phyloP scores from a whole-genome alignment of 768 basidiomycete species.

The Kondoa malvinella region DNA sequence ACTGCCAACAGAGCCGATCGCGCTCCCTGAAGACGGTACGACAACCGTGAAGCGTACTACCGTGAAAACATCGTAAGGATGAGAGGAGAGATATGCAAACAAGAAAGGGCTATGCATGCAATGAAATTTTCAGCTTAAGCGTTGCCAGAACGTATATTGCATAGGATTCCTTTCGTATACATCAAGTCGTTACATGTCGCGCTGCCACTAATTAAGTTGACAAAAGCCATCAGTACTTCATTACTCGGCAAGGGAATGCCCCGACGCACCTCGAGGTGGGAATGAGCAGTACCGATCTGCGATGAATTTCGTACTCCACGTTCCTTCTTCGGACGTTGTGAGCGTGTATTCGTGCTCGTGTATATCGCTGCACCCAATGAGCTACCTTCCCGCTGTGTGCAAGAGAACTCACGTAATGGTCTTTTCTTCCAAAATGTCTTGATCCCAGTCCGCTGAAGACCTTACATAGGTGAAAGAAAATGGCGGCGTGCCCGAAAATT shows the following conservation, averaged over 20 bases:
- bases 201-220: too few relatives aligned
- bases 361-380: conserved; percentile 23
- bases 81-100: too few relatives aligned
- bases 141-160: too few relatives aligned
- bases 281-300: neutral
- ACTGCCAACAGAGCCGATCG: conserved; percentile 6
- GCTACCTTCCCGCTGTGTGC: neutral
- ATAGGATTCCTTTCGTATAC: too few relatives aligned
- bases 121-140: too few relatives aligned
- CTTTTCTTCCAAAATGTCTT: conserved; percentile 76
- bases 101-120: too few relatives aligned
- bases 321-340: conserved; percentile 78
- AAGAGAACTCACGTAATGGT: conserved; percentile 55
- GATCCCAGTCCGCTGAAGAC: conserved; percentile 42
- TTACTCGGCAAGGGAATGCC: too few relatives aligned
- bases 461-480: conserved; percentile 91
- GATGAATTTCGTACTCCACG: conserved; percentile 28
- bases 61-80: too few relatives aligned
- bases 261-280: neutral
- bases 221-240: neutral
- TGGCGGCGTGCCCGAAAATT: conserved; percentile 61
- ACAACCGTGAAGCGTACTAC: neutral
- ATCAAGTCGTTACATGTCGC: too few relatives aligned
- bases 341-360: conserved; percentile 63
- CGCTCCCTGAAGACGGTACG: neutral